Evolutionary conservation across 768 basidiomycete species (phyloP).

Genomic region (Trametopsis cervina): DNA sequence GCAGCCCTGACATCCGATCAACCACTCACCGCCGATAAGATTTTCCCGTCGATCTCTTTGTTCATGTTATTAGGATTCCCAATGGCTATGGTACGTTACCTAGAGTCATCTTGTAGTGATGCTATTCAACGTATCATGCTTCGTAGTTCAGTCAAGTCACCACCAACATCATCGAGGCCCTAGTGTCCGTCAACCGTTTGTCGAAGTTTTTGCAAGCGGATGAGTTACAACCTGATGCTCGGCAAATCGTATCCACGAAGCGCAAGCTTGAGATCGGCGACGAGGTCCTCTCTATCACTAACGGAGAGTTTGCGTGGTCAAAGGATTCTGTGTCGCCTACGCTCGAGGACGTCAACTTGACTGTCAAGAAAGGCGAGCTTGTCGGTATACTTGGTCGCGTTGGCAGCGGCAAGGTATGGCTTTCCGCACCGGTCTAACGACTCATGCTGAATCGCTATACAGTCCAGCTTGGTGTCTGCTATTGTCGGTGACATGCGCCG

Average conservation of each 20-base stretch:
- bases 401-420: constrained; percentile 75
- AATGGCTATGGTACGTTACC: constrained; percentile 59
- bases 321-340: constrained; percentile 48
- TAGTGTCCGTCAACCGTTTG: constrained; percentile 77
- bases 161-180: constrained; percentile 77
- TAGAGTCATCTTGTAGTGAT: not conserved
- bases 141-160: constrained; percentile 57
- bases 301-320: constrained; percentile 82
- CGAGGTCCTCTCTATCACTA: constrained; percentile 59
- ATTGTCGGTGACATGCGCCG: constrained; percentile 86
- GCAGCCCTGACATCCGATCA: constrained; percentile 53
- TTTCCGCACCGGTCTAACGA: not conserved
- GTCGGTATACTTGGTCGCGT: constrained; percentile 84
- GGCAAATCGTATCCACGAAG: constrained; percentile 39
- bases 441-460: constrained; percentile 5
- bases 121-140: constrained; percentile 1
- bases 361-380: constrained; percentile 76
- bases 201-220: constrained; percentile 67
- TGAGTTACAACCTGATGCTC: constrained; percentile 76
- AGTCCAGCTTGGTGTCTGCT: constrained; percentile 72
- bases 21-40: constrained; percentile 83
- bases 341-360: constrained; percentile 71
- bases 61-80: constrained; percentile 88
- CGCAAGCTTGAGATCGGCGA: constrained; percentile 47
- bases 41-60: constrained; percentile 92